phyloP scores from a whole-genome alignment of 2,329 filamentous ascomycete species.

The Pseudopithomyces chartarum region DNA sequence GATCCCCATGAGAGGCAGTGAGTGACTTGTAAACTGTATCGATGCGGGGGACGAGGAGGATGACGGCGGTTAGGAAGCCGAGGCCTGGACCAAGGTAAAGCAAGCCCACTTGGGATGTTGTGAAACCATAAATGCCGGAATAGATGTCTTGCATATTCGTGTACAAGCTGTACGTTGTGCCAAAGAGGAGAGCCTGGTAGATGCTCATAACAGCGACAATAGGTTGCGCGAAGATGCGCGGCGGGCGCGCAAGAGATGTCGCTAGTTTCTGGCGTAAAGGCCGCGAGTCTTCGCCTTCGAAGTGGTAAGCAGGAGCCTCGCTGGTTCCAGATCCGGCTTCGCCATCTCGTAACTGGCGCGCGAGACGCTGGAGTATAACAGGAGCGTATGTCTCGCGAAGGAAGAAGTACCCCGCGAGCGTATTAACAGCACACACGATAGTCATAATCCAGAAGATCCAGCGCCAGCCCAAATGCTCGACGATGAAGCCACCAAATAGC shows the following conservation, averaged over 20 bases:
- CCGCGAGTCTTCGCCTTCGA: constrained; percentile 49
- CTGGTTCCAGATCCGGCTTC: constrained; percentile 3
- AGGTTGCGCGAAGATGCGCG: constrained; percentile 51
- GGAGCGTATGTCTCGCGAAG: constrained; percentile 53
- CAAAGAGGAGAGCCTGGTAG: constrained; percentile 54
- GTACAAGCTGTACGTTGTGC: constrained; percentile 55
- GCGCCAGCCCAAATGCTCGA: constrained; percentile 52
- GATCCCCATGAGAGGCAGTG: constrained; percentile 46
- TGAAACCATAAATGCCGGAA: constrained; percentile 50
- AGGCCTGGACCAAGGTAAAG: constrained; percentile 52
- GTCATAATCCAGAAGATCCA: constrained; percentile 56
- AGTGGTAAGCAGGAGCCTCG: constrained; percentile 45
- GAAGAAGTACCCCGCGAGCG: constrained; percentile 49
- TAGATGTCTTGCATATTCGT: constrained; percentile 56
- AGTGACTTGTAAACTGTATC: constrained; percentile 55
- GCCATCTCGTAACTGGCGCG: constrained; percentile 40
- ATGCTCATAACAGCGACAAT: constrained; percentile 53
- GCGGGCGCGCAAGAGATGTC: constrained; percentile 46
- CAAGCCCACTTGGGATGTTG: constrained; percentile 52
- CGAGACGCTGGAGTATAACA: constrained; percentile 45
- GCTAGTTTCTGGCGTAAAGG: constrained; percentile 44
- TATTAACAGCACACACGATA: constrained; percentile 50
- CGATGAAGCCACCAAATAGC: constrained; percentile 51
- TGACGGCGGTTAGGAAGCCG: constrained; percentile 51
- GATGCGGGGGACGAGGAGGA: constrained; percentile 54